Evolutionary conservation across 2,329 filamentous ascomycete species (phyloP).

Genomic region (Aspergillus sp.): DNA sequence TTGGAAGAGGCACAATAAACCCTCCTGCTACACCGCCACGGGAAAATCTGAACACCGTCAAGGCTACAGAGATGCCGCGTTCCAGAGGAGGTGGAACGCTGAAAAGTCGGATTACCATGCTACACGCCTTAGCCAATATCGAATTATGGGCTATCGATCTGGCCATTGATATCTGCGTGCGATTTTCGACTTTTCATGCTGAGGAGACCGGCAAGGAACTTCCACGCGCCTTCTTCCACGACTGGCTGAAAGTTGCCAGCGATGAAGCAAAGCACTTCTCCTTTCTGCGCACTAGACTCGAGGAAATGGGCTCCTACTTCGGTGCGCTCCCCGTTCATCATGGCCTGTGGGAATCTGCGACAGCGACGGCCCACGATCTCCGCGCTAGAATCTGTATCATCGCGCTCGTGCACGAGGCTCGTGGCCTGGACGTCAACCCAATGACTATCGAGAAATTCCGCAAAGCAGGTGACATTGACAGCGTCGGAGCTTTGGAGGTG

Average conservation of each 20-base stretch:
- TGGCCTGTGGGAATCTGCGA: slow-evolving; percentile 41
- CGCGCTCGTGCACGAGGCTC: slow-evolving; percentile 43
- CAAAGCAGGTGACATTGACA: slow-evolving; percentile 35
- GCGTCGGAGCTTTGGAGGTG: slow-evolving; percentile 36
- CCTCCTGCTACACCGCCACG: slow-evolving; percentile 39
- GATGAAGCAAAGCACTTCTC: slow-evolving; percentile 46
- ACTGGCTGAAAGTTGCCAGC: slow-evolving; percentile 44
- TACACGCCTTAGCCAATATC: slow-evolving; percentile 44
- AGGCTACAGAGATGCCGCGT: slow-evolving; percentile 36
- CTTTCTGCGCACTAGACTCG: slow-evolving; percentile 38
- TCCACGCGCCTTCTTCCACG: slow-evolving; percentile 42
- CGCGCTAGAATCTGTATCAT: slow-evolving; percentile 43
- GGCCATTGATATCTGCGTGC: slow-evolving; percentile 43
- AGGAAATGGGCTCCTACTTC: slow-evolving; percentile 41
- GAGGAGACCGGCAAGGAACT: slow-evolving; percentile 20
- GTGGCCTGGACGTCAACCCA: slow-evolving; percentile 43
- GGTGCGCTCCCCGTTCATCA: slow-evolving; percentile 43
- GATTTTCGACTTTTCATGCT: slow-evolving; percentile 41
- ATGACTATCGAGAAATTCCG: slow-evolving; percentile 45
- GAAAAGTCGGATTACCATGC: slow-evolving; percentile 42
- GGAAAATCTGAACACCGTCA: slow-evolving; percentile 33
- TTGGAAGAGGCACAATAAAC: slow-evolving; percentile 31
- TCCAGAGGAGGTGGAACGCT: slow-evolving; percentile 37
- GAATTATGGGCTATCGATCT: slow-evolving; percentile 46
- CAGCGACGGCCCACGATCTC: slow-evolving; percentile 38